Conservation (phyloP, 371 early-diverging fungal genomes). For the Nematocida sp. region DNA sequence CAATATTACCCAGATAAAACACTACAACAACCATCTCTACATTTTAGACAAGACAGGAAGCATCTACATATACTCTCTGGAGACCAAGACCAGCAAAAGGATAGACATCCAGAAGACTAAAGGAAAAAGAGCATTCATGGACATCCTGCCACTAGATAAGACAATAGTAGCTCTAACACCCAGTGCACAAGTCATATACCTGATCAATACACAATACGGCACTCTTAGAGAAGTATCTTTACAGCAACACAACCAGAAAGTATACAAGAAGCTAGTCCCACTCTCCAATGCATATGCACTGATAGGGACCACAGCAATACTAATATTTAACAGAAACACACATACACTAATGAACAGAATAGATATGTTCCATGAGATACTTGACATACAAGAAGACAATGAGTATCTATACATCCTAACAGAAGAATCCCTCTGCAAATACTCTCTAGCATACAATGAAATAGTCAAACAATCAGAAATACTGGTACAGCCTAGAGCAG, state of each 20-base stretch:
- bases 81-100: neutral
- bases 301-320: neutral
- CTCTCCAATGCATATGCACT: neutral
- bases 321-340: neutral
- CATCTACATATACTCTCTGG: conserved; percentile 2
- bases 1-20: neutral
- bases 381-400: neutral
- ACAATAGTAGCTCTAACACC: neutral
- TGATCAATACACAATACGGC: neutral
- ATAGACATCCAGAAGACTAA: neutral
- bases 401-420: conserved; percentile 12
- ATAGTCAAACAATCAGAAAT: conserved; percentile 4
- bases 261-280: neutral
- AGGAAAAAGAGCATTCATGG: neutral
- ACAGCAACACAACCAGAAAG: neutral
- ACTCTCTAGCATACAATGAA: conserved; percentile 12
- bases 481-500: neutral
- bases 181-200: neutral
- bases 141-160: neutral
- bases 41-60: neutral
- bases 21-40: neutral
- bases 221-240: neutral
- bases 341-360: neutral
- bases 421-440: conserved; percentile 10
- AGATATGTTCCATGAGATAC: neutral